Percentiles rank a stretch among this genome's conserved stretches.
Conservation (phyloP, 805 yeast genomes). For the Yarrowia sp. region DNA sequence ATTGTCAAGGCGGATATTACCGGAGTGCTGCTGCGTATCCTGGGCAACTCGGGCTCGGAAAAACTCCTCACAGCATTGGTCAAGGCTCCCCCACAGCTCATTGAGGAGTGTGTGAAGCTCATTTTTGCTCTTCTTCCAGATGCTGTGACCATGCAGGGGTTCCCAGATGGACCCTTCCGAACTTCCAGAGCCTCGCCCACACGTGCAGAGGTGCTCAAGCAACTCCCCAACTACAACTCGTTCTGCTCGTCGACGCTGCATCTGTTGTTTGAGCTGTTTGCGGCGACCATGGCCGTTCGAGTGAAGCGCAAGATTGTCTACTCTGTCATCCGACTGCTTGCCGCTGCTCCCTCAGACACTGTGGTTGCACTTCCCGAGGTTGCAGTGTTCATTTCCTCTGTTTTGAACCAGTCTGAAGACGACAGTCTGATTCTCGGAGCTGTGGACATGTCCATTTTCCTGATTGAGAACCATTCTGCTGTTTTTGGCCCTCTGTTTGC, state of each 20-base stretch:
- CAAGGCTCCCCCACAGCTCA: conserved; percentile 29
- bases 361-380: conserved; percentile 44
- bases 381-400: conserved; percentile 47
- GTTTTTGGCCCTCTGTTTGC: conserved; percentile 59
- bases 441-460: conserved; percentile 55
- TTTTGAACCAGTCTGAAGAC: conserved; percentile 47
- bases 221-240: conserved; percentile 43
- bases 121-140: conserved; percentile 5
- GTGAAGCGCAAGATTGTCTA: conserved; percentile 65
- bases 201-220: conserved; percentile 42
- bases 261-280: conserved; percentile 68
- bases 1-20: conserved; percentile 56
- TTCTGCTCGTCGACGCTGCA: conserved; percentile 52
- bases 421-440: conserved; percentile 58
- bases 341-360: conserved; percentile 50
- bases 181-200: conserved; percentile 12
- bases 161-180: conserved; percentile 33
- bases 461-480: conserved; percentile 57
- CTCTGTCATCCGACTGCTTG: conserved; percentile 60
- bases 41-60: conserved; percentile 33
- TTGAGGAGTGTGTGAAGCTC: conserved; percentile 24
- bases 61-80: conserved; percentile 42
- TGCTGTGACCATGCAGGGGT: conserved; percentile 10
- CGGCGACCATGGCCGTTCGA: conserved; percentile 73
- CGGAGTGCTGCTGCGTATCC: conserved; percentile 49